Evolutionary conservation across 352 stramenopile species (phyloP).

Genomic region (Halophytophthora batemanensis): DNA sequence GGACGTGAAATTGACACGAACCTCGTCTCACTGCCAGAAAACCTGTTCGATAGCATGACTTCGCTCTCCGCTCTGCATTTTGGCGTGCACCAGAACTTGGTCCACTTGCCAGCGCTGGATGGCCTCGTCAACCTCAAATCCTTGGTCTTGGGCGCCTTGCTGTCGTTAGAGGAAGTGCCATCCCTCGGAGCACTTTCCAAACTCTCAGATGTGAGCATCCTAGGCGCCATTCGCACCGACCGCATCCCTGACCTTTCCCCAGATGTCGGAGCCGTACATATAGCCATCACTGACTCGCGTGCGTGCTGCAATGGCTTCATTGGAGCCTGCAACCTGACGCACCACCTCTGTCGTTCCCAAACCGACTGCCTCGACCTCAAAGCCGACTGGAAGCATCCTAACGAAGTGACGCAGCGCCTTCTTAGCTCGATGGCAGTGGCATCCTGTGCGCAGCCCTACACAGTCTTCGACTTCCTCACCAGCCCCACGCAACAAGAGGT

Average conservation of each 20-base stretch:
- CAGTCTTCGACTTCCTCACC: not conserved
- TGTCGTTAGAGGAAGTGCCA: constrained; percentile 12
- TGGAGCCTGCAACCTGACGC: constrained; percentile 6
- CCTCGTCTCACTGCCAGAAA: constrained; percentile 12
- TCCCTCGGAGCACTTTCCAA: constrained; percentile 6
- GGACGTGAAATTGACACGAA: constrained; percentile 8
- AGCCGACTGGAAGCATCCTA: not conserved
- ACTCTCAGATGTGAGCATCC: constrained; percentile 6
- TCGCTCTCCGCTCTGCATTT: constrained; percentile 26
- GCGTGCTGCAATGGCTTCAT: constrained; percentile 27
- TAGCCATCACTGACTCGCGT: not conserved
- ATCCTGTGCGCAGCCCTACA: not conserved
- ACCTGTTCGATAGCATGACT: constrained; percentile 22
- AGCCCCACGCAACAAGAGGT: constrained; percentile 1
- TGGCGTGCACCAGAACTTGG: constrained; percentile 13
- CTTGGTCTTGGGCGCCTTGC: constrained; percentile 10
- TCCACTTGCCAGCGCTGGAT: constrained; percentile 11
- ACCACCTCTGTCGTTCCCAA: constrained; percentile 3
- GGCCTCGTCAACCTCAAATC: constrained; percentile 17
- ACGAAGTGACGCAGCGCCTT: constrained; percentile 5
- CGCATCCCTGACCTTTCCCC: constrained; percentile 7
- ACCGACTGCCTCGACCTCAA: constrained; percentile 3
- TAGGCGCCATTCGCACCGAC: not conserved
- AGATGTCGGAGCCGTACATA: not conserved
- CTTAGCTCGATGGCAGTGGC: constrained; percentile 1